A percentile compares a stretch with the other conserved stretches of the same genome.
Conservation (phyloP, 371 early-diverging fungal genomes). For the Syncephalis plumigaleata region DNA sequence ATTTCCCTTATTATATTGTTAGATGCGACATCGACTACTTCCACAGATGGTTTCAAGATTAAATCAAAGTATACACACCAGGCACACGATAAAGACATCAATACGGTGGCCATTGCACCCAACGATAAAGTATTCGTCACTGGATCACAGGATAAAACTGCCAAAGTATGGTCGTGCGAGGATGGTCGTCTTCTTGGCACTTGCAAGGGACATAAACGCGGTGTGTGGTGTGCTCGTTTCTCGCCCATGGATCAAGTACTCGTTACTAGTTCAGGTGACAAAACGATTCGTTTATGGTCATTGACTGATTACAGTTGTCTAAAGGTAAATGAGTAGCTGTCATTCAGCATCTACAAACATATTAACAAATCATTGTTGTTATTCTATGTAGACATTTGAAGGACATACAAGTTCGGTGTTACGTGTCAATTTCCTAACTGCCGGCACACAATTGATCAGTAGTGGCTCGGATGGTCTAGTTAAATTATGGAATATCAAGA, state of each 20-base stretch:
- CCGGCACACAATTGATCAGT: constrained; percentile 75
- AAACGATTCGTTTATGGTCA: constrained; percentile 88
- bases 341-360: background rate
- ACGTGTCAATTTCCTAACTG: constrained; percentile 59
- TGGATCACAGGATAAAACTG: constrained; percentile 94
- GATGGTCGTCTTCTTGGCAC: constrained; percentile 68
- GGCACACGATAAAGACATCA: constrained; percentile 97
- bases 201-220: constrained; percentile 86
- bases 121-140: constrained; percentile 88
- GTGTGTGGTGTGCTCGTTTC: constrained; percentile 85
- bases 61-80: constrained; percentile 70
- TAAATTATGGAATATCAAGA: constrained; percentile 89
- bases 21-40: constrained; percentile 16
- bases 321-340: constrained; percentile 20
- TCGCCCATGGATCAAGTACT: constrained; percentile 81
- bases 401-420: constrained; percentile 92
- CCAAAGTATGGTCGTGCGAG: constrained; percentile 81
- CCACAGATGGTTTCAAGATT: constrained; percentile 22
- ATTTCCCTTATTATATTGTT: background rate
- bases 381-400: constrained; percentile 57
- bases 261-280: constrained; percentile 84
- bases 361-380: background rate
- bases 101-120: constrained; percentile 79
- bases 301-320: constrained; percentile 72
- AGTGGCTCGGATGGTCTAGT: constrained; percentile 84